Conservation (phyloP, 2,329 filamentous ascomycete genomes). For the Sporothrix humicola region DNA sequence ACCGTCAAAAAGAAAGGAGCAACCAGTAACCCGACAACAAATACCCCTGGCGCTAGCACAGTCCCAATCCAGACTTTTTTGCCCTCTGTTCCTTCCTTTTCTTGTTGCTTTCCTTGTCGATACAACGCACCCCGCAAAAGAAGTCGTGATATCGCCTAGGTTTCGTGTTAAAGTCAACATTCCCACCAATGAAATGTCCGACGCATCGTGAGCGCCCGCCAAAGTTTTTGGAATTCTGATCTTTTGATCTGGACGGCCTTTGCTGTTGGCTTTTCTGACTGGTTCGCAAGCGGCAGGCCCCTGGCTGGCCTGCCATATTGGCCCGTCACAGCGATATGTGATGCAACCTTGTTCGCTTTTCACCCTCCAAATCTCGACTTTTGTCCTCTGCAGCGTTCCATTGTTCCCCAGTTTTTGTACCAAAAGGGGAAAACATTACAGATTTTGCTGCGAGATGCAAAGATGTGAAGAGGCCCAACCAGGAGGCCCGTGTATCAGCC, state of each 20-base stretch:
- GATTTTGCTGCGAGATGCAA: background rate
- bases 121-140: slow-evolving; percentile 21
- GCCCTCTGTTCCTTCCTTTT: background rate
- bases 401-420: background rate
- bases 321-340: background rate
- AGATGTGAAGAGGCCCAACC: background rate
- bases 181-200: background rate
- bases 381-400: background rate
- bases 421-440: background rate
- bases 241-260: too few relatives aligned
- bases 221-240: background rate
- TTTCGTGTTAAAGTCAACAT: background rate
- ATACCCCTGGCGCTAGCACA: background rate
- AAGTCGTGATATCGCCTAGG: background rate
- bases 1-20: background rate
- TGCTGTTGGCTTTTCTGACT: too few relatives aligned
- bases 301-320: background rate
- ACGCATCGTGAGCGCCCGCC: background rate
- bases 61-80: background rate
- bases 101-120: background rate
- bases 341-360: background rate
- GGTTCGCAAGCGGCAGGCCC: too few relatives aligned
- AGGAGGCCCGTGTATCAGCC: slow-evolving; percentile 32
- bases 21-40: background rate
- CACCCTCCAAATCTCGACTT: background rate